Conservation (phyloP, 169 alveolate genomes). For the Eimeria mitis region DNA sequence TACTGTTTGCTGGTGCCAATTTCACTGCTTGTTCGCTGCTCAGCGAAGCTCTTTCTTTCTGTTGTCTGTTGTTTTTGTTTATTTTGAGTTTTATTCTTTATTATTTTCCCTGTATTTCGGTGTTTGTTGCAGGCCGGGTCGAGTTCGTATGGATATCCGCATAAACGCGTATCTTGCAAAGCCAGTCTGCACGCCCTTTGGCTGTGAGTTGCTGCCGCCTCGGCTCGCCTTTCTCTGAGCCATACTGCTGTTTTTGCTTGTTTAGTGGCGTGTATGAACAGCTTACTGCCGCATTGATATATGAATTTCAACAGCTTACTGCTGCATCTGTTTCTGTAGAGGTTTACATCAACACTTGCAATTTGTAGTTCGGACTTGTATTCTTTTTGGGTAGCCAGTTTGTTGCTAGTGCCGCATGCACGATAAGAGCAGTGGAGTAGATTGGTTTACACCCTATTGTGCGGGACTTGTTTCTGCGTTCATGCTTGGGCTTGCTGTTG, state of each 20-base stretch:
- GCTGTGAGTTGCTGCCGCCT: slow-evolving; percentile 57
- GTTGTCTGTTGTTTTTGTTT: not conserved
- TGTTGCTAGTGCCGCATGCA: not conserved
- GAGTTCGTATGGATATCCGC: slow-evolving; percentile 83
- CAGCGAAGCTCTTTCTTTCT: not conserved
- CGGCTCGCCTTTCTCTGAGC: not conserved
- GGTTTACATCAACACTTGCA: not conserved
- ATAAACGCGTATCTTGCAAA: slow-evolving; percentile 86
- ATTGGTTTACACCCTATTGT: no score
- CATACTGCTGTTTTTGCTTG: no score
- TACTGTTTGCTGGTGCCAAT: not conserved
- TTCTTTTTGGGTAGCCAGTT: no score
- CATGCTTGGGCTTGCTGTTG: not conserved
- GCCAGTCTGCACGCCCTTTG: slow-evolving; percentile 87
- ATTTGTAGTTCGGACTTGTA: no score
- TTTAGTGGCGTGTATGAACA: no score
- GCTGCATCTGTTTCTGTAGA: not conserved
- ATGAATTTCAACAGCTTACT: no score
- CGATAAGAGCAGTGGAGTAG: not conserved
- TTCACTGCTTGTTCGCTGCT: not conserved
- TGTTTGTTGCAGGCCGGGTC: slow-evolving; percentile 43
- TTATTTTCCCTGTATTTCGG: not conserved
- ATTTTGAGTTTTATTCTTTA: not conserved
- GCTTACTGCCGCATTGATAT: no score
- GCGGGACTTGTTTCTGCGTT: not conserved